Evolutionary conservation across 257 asterid species (phyloP), one percentile per base, ranked within the genome.

Genomic region (Penstemon barbatus): DNA sequence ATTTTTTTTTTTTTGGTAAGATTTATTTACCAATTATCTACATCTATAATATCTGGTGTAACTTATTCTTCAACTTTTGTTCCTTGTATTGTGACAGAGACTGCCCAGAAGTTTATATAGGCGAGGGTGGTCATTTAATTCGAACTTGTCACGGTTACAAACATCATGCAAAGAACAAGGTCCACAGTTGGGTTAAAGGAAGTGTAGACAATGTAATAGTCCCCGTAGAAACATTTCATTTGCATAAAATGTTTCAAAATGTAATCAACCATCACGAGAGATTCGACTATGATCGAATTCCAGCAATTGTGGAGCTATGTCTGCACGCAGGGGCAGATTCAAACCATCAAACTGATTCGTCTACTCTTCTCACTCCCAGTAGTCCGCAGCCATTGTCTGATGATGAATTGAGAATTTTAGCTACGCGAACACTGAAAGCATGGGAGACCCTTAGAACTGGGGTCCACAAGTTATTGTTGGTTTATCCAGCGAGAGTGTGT

Each of bases 291-390:
- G 89, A 85, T 42, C 92, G 96, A 12, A 66, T 90, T 57, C 83
- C 96, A 4, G 97, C 99, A 13, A 82, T 90, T 46, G 73, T 90
- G 50, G 97, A 90, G 73, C 87, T 90, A 54, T 93, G 99, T 75
- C 83, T 84, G 42, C 99, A 90, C 71, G 97, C 96, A 9, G 99
- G 97, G 41, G 86, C 80, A 63, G 72, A 80, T 65, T 73, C 68
- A 46, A 57, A 56, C 12, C 71, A 82, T 63, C 74, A 63, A 65
- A 73, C 33, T 60, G 42, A 67, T 36, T 37, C 62, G 60, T 70
- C 69, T 0, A 54, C 68, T 61, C 50, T 58, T 40, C 65, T 13
- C 43, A 69, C 44, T 65, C 71, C 50, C 19, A 56, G 63, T 49
- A 18, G 11, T 54, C 71, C 45, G 54, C 72, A 75, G 12, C 68